Conservation (phyloP, 148 eudicot genomes). For the Rheum nobile region DNA sequence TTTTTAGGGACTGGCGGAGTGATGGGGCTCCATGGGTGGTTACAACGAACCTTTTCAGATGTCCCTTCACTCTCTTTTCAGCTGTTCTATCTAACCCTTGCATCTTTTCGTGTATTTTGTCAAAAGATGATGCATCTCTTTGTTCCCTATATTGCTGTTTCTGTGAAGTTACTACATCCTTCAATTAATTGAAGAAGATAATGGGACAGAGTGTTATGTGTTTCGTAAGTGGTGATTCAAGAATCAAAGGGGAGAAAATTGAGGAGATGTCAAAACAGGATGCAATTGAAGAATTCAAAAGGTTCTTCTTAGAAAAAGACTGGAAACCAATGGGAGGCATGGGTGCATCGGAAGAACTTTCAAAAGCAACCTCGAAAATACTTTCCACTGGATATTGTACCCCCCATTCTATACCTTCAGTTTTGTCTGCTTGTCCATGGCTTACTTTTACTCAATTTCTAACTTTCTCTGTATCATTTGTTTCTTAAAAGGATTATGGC, state of each 20-base stretch:
- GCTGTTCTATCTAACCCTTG: background rate
- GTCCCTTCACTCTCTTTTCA: background rate
- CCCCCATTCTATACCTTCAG: constrained; percentile 8
- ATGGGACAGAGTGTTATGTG: constrained; percentile 71
- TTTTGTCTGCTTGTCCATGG: background rate
- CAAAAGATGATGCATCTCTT: background rate
- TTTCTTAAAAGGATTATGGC: constrained; percentile 74
- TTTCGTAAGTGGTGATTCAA: constrained; percentile 88
- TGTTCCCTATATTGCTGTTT: constrained; percentile 4
- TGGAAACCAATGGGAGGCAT: constrained; percentile 91
- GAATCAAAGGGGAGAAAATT: constrained; percentile 63
- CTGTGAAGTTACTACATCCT: constrained; percentile 83
- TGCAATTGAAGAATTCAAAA: constrained; percentile 66
- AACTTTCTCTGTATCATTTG: background rate
- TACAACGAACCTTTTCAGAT: background rate
- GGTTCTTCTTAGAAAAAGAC: constrained; percentile 85
- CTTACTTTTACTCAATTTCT: background rate
- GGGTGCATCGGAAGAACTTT: constrained; percentile 58
- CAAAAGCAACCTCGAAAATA: constrained; percentile 81
- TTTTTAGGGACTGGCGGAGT: background rate
- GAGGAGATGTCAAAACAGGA: constrained; percentile 61
- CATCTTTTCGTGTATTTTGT: background rate
- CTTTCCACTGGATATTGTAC: constrained; percentile 92
- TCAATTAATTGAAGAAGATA: constrained; percentile 92
- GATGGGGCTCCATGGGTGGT: background rate